Evolutionary conservation across 345 rosid species (phyloP), one percentile per base, ranked within the genome.

Genomic region (Angophora floribunda): DNA sequence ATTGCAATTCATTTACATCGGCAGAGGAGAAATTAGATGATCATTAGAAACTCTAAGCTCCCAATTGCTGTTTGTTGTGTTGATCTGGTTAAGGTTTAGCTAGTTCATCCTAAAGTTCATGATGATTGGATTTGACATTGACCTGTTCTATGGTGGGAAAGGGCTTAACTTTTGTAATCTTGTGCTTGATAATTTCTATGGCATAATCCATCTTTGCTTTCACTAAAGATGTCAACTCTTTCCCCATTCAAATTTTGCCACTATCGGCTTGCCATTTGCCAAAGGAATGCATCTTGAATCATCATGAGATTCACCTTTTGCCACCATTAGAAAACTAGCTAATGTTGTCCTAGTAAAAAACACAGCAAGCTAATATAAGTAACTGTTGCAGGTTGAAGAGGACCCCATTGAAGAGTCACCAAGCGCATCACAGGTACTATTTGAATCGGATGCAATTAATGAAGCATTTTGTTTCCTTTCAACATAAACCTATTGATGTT

Each of bases 331-430:
- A 21, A 13, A 75, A 41, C 84, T 19, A 75, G 49, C 49, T 41
- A 41, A 75, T 36, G 21, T 75, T 75, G 84, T 41, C 84, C 7
- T 41, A 5, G 8, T 41, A 41, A 75, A 75, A 75, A 19, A 22
- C 84, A 13, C 87, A 52, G 41, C 4, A 5, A 36, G 15, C 49
- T 75, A 75, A 75, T 87, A 75, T 86, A 44, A 80, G 82, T 30
- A 57, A 87, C 78, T 61, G 30, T 88, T 92, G 93, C 82, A 95
- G 96, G 91, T 88, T 65, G 94, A 91, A 85, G 93, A 90, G 51
- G 95, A 92, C 21, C 92, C 90, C 89, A 91, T 92, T 86, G 92
- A 93, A 89, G 93, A 92, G 89, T 88, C 90, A 85, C 91, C 95
- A 57, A 92, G 90, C 93, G 85, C 93, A 85, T 89, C 94, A 14